Percentiles rank a stretch among this genome's conserved stretches.
Evolutionary conservation across 495 filamentous ascomycete genomes (phyloP).

Genomic region (Annulohypoxylon stygium): DNA sequence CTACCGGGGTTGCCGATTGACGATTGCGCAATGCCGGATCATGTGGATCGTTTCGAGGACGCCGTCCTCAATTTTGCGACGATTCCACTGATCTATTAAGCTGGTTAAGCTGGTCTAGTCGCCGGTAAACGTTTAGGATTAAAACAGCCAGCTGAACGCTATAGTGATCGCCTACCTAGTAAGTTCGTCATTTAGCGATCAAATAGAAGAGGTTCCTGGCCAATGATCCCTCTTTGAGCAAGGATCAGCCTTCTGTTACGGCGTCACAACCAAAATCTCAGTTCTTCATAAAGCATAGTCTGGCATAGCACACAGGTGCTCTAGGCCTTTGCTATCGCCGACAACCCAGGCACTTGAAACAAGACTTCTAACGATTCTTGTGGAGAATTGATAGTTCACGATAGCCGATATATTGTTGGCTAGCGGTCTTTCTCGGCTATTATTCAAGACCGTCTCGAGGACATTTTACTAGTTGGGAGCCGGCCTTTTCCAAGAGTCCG

Average conservation of each 20-base stretch:
- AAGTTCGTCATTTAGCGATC: background rate
- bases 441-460: conserved; percentile 30
- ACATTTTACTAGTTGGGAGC: conserved; percentile 6
- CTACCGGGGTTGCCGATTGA: conserved; percentile 31
- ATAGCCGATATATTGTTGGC: conserved; percentile 15
- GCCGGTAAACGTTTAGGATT: conserved; percentile 15
- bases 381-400: conserved; percentile 32
- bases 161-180: conserved; percentile 9
- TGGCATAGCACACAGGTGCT: conserved; percentile 10
- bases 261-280: conserved; percentile 15
- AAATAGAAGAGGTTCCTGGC: conserved; percentile 11
- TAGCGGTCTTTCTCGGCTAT: conserved; percentile 38
- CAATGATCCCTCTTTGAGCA: conserved; percentile 19
- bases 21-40: conserved; percentile 21
- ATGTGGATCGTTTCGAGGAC: conserved; percentile 16
- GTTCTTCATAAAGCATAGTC: conserved; percentile 9
- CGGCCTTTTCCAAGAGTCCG: conserved; percentile 15
- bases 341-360: conserved; percentile 34
- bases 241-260: conserved; percentile 18
- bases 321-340: conserved; percentile 20
- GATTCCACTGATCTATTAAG: conserved; percentile 15
- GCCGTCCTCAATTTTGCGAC: conserved; percentile 15
- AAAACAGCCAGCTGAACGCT: conserved; percentile 7
- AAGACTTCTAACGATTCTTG: conserved; percentile 21
- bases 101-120: conserved; percentile 19